phyloP scores from a whole-genome alignment of 805 yeast genomes.

The Isabelozyma pseudorhagii region DNA sequence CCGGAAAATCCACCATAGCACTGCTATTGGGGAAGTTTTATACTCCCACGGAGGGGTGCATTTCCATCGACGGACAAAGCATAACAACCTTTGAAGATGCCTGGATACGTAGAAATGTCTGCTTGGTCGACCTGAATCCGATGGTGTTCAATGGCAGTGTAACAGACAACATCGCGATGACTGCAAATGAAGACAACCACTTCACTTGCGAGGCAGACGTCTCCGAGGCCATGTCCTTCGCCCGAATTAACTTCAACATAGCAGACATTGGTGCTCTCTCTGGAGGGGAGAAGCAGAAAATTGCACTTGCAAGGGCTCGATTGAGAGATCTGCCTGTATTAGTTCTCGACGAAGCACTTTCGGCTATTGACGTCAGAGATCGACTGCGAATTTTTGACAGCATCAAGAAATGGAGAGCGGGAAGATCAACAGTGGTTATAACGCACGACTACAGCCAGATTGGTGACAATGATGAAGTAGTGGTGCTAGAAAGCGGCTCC shows the following conservation, averaged over 20 bases:
- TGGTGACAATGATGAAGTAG: conserved; percentile 51
- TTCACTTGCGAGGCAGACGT: conserved; percentile 13
- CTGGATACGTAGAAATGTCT: conserved; percentile 62
- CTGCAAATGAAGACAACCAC: conserved; percentile 17
- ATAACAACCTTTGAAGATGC: conserved; percentile 38
- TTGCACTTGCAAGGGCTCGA: conserved; percentile 81
- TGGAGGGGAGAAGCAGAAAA: conserved; percentile 89
- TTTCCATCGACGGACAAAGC: conserved; percentile 54
- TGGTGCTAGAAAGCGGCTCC: conserved; percentile 57
- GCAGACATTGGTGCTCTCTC: conserved; percentile 40
- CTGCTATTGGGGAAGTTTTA: conserved; percentile 63
- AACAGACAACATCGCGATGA: conserved; percentile 59
- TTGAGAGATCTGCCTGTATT: conserved; percentile 71
- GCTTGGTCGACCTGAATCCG: conserved; percentile 72
- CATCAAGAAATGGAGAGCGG: conserved; percentile 58
- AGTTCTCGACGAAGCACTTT: conserved; percentile 80
- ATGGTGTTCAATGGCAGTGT: conserved; percentile 63
- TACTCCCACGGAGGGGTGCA: conserved; percentile 46
- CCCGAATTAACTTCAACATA: conserved; percentile 38
- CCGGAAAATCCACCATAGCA: conserved; percentile 86
- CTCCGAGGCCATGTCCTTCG: conserved; percentile 31
- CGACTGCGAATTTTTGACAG: conserved; percentile 45
- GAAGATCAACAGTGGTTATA: conserved; percentile 73
- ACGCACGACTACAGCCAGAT: conserved; percentile 76
- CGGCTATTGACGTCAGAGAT: conserved; percentile 67